Percentiles rank a stretch among this genome's conserved stretches.
Conservation (phyloP, 257 asterid species). For the Przewalskia tangutica region DNA sequence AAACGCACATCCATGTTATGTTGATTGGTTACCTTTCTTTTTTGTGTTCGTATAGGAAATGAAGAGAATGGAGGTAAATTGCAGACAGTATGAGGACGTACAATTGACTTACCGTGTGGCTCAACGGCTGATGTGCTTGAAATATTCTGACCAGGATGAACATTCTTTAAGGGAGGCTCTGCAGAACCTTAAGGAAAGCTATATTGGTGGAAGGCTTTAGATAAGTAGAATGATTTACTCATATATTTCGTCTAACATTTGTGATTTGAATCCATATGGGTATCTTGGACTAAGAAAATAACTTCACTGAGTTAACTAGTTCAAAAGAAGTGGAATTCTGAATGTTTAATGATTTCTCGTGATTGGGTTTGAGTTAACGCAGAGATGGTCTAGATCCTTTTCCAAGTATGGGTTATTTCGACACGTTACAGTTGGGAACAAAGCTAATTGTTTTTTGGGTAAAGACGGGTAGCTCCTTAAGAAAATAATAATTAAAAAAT, state of each 20-base stretch:
- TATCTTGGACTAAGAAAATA: not conserved
- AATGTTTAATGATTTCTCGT: no score
- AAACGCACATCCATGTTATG: not conserved
- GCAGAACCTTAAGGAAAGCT: slow-evolving; percentile 61
- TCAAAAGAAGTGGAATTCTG: not conserved
- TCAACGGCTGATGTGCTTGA: slow-evolving; percentile 77
- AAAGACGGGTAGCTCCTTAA: no score
- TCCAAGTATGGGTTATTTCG: no score
- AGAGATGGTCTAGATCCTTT: no score
- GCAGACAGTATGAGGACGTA: slow-evolving; percentile 34
- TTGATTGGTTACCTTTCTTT: not conserved
- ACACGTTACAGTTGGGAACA: no score
- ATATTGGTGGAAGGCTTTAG: slow-evolving; percentile 36
- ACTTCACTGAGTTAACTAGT: no score
- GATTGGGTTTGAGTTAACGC: no score
- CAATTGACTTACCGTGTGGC: slow-evolving; percentile 68
- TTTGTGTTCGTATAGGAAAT: slow-evolving; percentile 32
- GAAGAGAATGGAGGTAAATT: slow-evolving; percentile 54
- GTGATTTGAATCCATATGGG: not conserved
- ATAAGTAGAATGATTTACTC: not conserved
- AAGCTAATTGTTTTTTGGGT: no score
- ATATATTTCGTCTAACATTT: not conserved
- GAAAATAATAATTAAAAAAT: no score
- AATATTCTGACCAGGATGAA: slow-evolving; percentile 76
- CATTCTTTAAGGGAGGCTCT: slow-evolving; percentile 63